Conservation (phyloP, 2,329 filamentous ascomycete genomes). For the Trichoderma arundinaceum region DNA sequence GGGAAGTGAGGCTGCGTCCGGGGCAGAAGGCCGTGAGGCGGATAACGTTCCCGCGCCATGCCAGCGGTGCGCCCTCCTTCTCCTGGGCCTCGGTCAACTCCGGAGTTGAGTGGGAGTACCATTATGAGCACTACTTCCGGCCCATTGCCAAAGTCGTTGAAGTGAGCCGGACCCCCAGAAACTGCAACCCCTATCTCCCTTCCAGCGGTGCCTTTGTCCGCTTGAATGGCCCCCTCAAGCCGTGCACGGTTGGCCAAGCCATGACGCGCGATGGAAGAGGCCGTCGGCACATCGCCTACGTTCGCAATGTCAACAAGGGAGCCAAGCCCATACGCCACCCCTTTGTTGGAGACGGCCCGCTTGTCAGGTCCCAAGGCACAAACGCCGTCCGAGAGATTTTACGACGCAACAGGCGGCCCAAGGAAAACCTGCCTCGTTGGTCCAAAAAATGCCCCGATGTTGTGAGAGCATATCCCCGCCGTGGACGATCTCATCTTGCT, state of each 20-base stretch:
- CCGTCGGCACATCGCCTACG: neutral
- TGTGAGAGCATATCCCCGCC: too few relatives aligned
- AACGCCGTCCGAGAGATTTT: too few relatives aligned
- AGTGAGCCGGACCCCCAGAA: neutral
- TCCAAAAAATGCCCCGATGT: neutral
- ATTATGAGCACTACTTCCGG: neutral
- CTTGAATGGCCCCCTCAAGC: neutral
- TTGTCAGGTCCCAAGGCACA: neutral
- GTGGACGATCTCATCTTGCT: too few relatives aligned
- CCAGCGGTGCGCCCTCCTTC: conserved; percentile 23
- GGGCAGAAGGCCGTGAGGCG: neutral
- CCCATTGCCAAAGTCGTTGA: neutral
- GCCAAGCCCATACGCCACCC: neutral
- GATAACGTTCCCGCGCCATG: conserved; percentile 2
- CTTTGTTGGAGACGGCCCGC: conserved; percentile 12
- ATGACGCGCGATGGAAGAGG: neutral
- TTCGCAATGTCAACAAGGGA: neutral
- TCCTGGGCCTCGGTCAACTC: conserved; percentile 28
- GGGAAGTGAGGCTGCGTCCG: conserved; percentile 9
- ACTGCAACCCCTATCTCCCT: neutral
- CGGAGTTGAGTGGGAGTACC: conserved; percentile 1
- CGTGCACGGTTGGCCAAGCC: neutral
- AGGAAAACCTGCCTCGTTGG: neutral
- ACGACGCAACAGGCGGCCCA: too few relatives aligned
- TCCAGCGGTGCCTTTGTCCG: neutral